A percentile compares a stretch with the other conserved stretches of the same genome.
Conservation (phyloP, 495 filamentous ascomycete genomes). For the Hypomontagnella submonticulosa region DNA sequence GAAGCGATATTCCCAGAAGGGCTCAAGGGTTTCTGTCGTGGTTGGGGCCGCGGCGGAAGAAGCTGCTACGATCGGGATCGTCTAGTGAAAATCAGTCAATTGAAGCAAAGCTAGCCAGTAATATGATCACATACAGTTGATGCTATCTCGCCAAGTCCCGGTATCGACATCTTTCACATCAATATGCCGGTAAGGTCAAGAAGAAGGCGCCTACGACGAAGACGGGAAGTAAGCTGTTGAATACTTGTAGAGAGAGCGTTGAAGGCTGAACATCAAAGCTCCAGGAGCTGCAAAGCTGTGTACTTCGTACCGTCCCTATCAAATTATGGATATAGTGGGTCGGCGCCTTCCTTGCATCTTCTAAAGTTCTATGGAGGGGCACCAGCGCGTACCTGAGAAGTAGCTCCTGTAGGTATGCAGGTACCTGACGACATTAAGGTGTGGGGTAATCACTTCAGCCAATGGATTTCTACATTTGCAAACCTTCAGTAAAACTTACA, state of each 20-base stretch:
- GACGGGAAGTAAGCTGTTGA: too few species aligned
- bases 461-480: conserved; percentile 2
- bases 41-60: conserved; percentile 37
- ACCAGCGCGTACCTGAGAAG: conserved; percentile 18
- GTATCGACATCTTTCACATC: conserved; percentile 56
- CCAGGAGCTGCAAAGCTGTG: neutral
- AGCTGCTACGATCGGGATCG: conserved; percentile 38
- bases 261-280: conserved; percentile 2
- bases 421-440: conserved; percentile 20
- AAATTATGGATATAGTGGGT: conserved; percentile 23
- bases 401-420: conserved; percentile 31
- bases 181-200: neutral
- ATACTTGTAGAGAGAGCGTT: too few species aligned
- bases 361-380: conserved; percentile 23
- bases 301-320: conserved; percentile 3
- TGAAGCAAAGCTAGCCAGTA: neutral
- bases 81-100: conserved; percentile 37
- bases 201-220: neutral
- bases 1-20: conserved; percentile 87
- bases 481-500: neutral
- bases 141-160: conserved; percentile 63
- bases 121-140: conserved; percentile 49
- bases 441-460: conserved; percentile 28
- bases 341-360: conserved; percentile 7
- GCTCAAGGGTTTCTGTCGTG: conserved; percentile 52